These are phyloP conservation scores for Mycena indigotica DNA, from an alignment of 768 basidiomycete species.

Conservation along the genomic window DNA sequence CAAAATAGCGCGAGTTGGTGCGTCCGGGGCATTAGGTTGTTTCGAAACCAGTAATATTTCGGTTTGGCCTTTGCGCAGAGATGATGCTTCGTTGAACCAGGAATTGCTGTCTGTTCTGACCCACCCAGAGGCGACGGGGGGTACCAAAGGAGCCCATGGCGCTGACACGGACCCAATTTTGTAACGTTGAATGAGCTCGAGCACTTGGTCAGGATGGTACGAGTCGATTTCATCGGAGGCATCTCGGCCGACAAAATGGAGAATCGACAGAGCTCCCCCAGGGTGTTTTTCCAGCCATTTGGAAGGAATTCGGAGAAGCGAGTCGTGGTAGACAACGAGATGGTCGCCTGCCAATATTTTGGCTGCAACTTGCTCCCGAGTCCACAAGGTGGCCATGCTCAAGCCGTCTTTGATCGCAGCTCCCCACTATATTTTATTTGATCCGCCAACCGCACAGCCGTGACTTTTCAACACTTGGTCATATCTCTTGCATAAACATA, in stretches of 20 bases:
- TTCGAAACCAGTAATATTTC: slow-evolving; percentile 67
- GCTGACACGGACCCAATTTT: slow-evolving; percentile 70
- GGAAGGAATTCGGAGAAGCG: slow-evolving; percentile 65
- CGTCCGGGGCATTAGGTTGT: slow-evolving; percentile 21
- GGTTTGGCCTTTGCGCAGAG: slow-evolving; percentile 38
- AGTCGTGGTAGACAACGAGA: slow-evolving; percentile 72
- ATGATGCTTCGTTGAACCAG: slow-evolving; percentile 68
- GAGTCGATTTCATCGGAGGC: slow-evolving; percentile 94
- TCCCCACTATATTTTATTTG: slow-evolving; percentile 1
- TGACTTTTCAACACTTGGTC: too few relatives aligned
- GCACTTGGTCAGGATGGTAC: slow-evolving; percentile 71
- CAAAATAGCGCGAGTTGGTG: slow-evolving; percentile 50
- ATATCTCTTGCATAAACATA: too few relatives aligned
- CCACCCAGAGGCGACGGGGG: slow-evolving; percentile 88
- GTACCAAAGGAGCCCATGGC: slow-evolving; percentile 79
- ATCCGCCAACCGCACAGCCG: slow-evolving; percentile 2
- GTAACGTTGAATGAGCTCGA: slow-evolving; percentile 60
- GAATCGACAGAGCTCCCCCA: slow-evolving; percentile 83
- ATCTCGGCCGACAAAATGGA: slow-evolving; percentile 95
- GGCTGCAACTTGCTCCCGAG: slow-evolving; percentile 21
- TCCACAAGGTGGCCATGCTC: slow-evolving; percentile 22
- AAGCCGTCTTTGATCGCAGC: slow-evolving; percentile 48
- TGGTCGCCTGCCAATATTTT: slow-evolving; percentile 54
- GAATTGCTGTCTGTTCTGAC: slow-evolving; percentile 54
- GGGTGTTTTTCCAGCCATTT: slow-evolving; percentile 88